A percentile compares a stretch with the other conserved stretches of the same genome.
These are phyloP conservation scores for Ichthyophthirius multifiliis DNA, from an alignment of 169 alveolate species.

Conservation along the genomic window DNA sequence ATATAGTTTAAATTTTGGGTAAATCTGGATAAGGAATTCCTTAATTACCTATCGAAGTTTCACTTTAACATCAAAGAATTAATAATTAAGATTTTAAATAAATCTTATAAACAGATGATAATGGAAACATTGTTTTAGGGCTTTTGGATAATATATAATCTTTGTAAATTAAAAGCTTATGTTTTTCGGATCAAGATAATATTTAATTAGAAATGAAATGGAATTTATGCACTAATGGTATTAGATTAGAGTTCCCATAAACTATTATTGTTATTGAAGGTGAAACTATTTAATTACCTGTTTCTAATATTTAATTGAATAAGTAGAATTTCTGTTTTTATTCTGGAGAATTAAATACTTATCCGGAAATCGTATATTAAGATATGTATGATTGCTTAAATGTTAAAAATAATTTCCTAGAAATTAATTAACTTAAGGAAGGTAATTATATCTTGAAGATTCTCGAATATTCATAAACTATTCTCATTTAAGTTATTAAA, in stretches of 20 bases:
- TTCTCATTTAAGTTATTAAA: neutral
- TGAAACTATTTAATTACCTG: conserved; percentile 19
- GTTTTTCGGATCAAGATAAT: no score
- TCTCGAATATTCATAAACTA: neutral
- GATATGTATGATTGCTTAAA: neutral
- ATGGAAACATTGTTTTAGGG: neutral
- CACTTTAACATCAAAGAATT: neutral
- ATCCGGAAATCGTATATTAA: neutral
- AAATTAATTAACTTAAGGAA: neutral
- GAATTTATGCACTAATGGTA: neutral
- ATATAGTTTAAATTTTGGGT: neutral
- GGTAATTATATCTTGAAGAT: neutral
- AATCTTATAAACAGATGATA: neutral
- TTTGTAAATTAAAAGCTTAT: neutral
- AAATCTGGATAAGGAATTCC: neutral
- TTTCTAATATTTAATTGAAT: neutral
- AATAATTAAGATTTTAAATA: neutral
- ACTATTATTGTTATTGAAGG: neutral
- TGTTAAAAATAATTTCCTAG: neutral
- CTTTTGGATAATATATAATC: neutral
- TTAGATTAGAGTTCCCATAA: neutral
- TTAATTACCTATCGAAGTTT: neutral
- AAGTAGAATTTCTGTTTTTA: neutral
- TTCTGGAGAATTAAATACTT: neutral
- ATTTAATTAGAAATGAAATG: no score